Base-by-base conservation (phyloP, 148 eudicot genomes). In the Cornus suecica region DNA sequence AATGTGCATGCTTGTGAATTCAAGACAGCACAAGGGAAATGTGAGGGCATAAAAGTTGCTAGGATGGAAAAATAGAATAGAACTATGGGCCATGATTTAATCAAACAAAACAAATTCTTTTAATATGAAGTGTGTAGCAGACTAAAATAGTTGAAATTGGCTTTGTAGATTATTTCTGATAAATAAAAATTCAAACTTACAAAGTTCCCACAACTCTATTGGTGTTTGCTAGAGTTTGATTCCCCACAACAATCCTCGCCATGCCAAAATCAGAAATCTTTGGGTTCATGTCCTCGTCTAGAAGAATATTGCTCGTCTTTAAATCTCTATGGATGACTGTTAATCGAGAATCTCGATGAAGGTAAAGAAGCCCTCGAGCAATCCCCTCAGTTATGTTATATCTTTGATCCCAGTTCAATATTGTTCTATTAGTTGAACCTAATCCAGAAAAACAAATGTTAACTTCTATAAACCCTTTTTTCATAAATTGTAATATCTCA, bases 301-400 rank as follows among this genome's bases (percentile, higher is more conserved):
- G 58, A 0, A 74, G 69, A 65, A 74, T 74, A 64, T 74, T 74
- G 77, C 69, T 65, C 7, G 41, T 5, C 26, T 72, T 72, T 10
- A 60, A 13, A 34, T 72, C 75, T 22, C 48, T 2, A 15, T 71
- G 62, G 52, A 73, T 73, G 9, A 73, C n/a, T 8, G 48, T 73
- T 18, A 73, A 41, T 20, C 77, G 20, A 16, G 77, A 74, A 65
- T 74, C 37, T 4, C 23, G 52, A 34, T 74, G 77, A 65, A 74
- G 77, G n/a, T 73, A 74, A 27, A 74, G 41, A 65, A 48, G 70
- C 32, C 68, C 76, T 29, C 66, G 76, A 61, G 76, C 67, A 29
- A 73, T 37, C n/a, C 76, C 76, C 23, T 29, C 23, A 34, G 65
- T 74, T 7, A 74, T 74, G 2, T 16, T 8, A 24, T 5, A 74